Evolutionary conservation across 345 rosid species (phyloP), one percentile per base, ranked within the genome.

Genomic region (Sonneratia alba): DNA sequence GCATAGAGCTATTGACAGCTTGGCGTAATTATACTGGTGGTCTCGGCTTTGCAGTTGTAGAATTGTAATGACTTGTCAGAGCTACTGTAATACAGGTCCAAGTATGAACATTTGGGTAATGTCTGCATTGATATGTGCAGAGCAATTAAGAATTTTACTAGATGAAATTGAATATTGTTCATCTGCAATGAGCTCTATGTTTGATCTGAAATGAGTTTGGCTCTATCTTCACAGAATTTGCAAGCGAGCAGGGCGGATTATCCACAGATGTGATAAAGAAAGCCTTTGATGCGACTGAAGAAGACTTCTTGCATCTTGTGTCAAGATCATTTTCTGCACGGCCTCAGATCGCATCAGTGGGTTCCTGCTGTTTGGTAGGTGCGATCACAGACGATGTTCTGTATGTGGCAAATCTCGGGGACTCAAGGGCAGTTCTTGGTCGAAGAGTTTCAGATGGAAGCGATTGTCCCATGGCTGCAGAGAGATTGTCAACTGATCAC

Each of bases 351-450:
- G 96, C 97, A 76, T 89, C 97, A 32, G 99, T 92, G 43, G 99
- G 99, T 27, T 90, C 99, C 15, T 95, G 99, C 70, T 95, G 99
- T 81, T 83, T 95, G 37, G 88, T 95, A 69, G 99, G 99, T 73
- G 97, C 96, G 0, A 89, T 95, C 72, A 83, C 96, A 10, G 66
- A 92, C 66, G 96, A 79, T 51, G 81, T 86, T 4, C 75, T 95
- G 21, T 95, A 87, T 68, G 91, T 95, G 67, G 99, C 99, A 2
- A 95, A 95, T 81, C 92, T 92, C 12, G 99, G 99, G 22, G 99
- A 95, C 74, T 95, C 99, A 0, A 89, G 99, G 79, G 99, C 87
- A 0, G 99, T 95, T 80, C 97, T 95, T 75, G 99, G 99, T 36
- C 79, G 79, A 66, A 81, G 79, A 74, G 87, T 67, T 73, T 49